These are phyloP conservation scores for Neurospora tetrasperma DNA, from an alignment of 495 filamentous ascomycete species.

Conservation along the genomic window DNA sequence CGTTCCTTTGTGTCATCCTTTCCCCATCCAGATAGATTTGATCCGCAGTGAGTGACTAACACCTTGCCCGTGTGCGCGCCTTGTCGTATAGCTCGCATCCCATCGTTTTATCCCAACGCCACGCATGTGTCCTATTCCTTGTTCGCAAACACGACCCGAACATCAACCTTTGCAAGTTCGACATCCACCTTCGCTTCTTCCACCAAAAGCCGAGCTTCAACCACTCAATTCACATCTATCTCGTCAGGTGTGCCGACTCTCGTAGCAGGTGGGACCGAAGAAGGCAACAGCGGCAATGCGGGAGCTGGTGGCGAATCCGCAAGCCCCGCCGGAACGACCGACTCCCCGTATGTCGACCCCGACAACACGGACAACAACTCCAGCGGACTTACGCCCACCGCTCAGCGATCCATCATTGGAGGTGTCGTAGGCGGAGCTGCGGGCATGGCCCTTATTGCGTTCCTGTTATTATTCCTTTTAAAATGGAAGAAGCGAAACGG, in stretches of 20 bases:
- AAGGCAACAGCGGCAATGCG: background rate
- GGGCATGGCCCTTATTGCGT: slow-evolving; percentile 47
- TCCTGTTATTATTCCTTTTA: slow-evolving; percentile 44
- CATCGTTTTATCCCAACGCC: slow-evolving; percentile 32
- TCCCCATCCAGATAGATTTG: background rate
- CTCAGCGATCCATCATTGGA: slow-evolving; percentile 42
- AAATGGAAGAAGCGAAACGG: slow-evolving; percentile 43
- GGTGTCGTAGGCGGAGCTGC: slow-evolving; percentile 58
- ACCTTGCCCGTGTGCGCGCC: background rate
- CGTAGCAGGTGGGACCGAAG: slow-evolving; percentile 4
- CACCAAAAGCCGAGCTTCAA: slow-evolving; percentile 10
- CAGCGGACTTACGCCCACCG: slow-evolving; percentile 20
- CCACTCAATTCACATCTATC: slow-evolving; percentile 11
- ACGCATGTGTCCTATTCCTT: slow-evolving; percentile 17
- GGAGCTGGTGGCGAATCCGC: slow-evolving; percentile 3
- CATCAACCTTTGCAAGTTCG: slow-evolving; percentile 13
- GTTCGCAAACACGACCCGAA: slow-evolving; percentile 23
- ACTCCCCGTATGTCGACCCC: background rate
- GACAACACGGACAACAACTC: slow-evolving; percentile 2
- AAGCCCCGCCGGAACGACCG: background rate
- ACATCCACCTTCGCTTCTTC: slow-evolving; percentile 16
- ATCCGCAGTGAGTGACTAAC: slow-evolving; percentile 5
- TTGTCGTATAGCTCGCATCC: slow-evolving; percentile 20
- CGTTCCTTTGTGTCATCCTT: background rate
- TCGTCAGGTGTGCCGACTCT: slow-evolving; percentile 1